Evolutionary conservation across 495 filamentous ascomycete species (phyloP), one percentile per base, ranked within the genome.

Genomic region (Aspergillus mulundensis): DNA sequence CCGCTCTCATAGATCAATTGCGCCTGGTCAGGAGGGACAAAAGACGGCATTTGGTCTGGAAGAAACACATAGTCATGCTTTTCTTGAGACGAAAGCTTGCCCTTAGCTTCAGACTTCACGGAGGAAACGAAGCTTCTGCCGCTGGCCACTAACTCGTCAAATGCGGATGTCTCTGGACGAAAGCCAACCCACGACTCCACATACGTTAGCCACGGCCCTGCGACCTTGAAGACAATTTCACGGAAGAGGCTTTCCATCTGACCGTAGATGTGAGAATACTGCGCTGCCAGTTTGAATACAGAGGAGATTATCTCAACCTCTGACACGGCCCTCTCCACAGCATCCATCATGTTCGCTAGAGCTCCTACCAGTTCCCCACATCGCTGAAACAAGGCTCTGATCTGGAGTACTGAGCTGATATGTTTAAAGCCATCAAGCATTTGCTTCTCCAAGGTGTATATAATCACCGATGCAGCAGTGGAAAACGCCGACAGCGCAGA

Each of bases 151-250:
- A 81, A 41, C 45, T 76, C 69, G 36, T 52, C 61, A 12, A 71
- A 70, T 5, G 80, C 61, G 6, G 78, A 75, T 15, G 74, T 70
- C 52, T 86, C 84, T 7, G 74, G 66, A 50, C 74, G 81, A 10
- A 94, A 74, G 0, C 91, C 91, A 54, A 92, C 79, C 89, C 90
- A 96, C 50, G 84, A 81, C 42, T 88, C 83, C 2, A 88, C 72
- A 47, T 86, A 81, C 16, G 84, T 79, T 36, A 88, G 76, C 86
- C 89, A 96, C 2, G 93, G 75, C 12, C 56, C 60, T 10, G 83
- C 83, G 0, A 88, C 81, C 15, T 82, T 79, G 8, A 76, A 71
- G 8, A 96, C 65, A 1, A 95, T 76, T 57, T 89, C 82, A 24
- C 84, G 74, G 39, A 90, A 69, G n/a, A 87, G 71, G 19, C 77